Conservation (phyloP, 768 basidiomycete species). For the Suillus lakei region DNA sequence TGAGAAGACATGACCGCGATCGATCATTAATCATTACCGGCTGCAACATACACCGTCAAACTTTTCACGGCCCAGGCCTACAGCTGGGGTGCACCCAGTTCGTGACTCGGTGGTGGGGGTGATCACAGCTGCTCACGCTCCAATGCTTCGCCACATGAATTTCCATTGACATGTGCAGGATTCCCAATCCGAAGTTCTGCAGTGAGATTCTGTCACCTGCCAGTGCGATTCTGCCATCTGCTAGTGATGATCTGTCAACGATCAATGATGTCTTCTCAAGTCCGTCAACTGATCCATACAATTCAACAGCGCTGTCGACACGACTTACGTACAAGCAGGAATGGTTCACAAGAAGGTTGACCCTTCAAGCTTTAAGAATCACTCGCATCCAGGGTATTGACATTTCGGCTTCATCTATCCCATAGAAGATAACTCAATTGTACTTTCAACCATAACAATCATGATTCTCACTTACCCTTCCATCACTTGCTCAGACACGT, state of each 20-base stretch:
- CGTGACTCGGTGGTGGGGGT: background rate
- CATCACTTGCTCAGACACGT: background rate
- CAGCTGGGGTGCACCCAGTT: background rate
- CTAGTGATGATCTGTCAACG: background rate
- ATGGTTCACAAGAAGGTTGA: background rate
- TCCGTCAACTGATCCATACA: background rate
- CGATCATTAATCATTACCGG: background rate
- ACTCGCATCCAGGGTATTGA: background rate
- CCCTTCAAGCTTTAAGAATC: background rate
- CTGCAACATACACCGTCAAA: background rate
- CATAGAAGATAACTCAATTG: background rate
- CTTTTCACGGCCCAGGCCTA: background rate
- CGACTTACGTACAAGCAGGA: background rate
- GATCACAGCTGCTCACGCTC: background rate
- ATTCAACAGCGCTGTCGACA: background rate
- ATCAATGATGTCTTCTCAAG: background rate
- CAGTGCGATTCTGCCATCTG: background rate
- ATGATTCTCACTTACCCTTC: background rate
- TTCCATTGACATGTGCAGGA: background rate
- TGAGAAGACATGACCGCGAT: background rate
- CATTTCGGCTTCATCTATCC: background rate
- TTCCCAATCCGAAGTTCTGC: no score
- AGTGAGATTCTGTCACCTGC: background rate
- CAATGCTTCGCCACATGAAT: no score
- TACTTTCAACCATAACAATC: background rate